phyloP scores from a whole-genome alignment of 345 rosid genomes.

The Eucalyptus fibrosa region DNA sequence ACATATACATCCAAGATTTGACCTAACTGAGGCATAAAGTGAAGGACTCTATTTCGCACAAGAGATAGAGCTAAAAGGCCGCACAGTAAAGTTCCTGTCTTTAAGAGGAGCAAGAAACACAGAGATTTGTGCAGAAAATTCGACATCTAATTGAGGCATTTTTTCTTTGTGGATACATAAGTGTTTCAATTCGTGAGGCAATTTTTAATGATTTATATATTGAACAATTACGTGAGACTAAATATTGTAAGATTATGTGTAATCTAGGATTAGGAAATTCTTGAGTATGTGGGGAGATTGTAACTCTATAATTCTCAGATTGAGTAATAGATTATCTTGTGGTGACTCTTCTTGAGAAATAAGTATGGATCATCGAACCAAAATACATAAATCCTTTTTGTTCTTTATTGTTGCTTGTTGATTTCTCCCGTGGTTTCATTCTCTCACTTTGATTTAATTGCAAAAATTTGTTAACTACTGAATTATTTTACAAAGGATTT shows the following conservation, averaged over 20 bases:
- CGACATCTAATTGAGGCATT: background rate
- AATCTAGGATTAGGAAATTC: background rate
- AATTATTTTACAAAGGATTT: too few species aligned
- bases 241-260: too few species aligned
- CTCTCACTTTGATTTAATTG: too few species aligned
- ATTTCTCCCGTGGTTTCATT: too few species aligned
- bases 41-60: background rate
- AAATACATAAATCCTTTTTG: too few species aligned
- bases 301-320: too few species aligned
- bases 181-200: background rate
- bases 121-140: background rate
- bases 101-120: background rate
- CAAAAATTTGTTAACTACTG: too few species aligned
- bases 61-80: background rate
- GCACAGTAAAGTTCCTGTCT: background rate
- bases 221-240: background rate
- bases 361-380: accelerated
- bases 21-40: background rate
- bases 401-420: too few species aligned
- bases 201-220: background rate
- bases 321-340: accelerated
- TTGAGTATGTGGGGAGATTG: too few species aligned
- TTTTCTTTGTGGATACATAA: background rate
- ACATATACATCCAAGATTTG: background rate
- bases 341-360: accelerated